A percentile compares a stretch with the other conserved stretches of the same genome.
These are phyloP conservation scores for Phaeosphaeria sp. DNA, from an alignment of 2,329 filamentous ascomycete genomes.

Conservation along the genomic window DNA sequence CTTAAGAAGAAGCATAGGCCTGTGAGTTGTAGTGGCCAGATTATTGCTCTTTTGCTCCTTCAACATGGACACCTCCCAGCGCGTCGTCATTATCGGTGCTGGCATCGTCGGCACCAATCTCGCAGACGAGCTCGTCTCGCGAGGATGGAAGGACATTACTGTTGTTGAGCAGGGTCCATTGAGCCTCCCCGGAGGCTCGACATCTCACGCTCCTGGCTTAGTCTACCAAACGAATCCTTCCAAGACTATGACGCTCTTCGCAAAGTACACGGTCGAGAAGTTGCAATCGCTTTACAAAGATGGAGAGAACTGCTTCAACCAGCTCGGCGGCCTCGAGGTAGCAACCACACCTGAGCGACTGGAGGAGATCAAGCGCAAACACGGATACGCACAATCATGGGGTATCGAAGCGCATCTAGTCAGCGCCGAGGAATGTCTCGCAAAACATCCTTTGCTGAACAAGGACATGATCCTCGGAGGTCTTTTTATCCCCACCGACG, in stretches of 20 bases:
- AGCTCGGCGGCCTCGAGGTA: conserved; percentile 68
- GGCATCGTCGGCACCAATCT: conserved; percentile 70
- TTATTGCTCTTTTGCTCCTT: background rate
- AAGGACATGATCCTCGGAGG: conserved; percentile 63
- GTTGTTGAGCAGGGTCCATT: conserved; percentile 70
- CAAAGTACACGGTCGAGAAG: conserved; percentile 68
- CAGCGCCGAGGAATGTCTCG: conserved; percentile 59
- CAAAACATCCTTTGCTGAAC: conserved; percentile 63
- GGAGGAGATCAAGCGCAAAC: conserved; percentile 68
- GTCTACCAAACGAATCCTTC: conserved; percentile 69
- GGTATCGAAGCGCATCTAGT: conserved; percentile 64
- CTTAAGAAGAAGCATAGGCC: conserved; percentile 12
- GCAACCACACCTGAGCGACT: conserved; percentile 66
- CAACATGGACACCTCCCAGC: conserved; percentile 41
- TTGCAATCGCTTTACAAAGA: conserved; percentile 58
- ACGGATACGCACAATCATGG: conserved; percentile 67
- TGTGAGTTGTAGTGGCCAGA: conserved; percentile 1
- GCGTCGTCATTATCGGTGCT: conserved; percentile 59
- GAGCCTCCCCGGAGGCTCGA: conserved; percentile 69
- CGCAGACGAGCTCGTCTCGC: conserved; percentile 67
- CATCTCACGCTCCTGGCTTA: conserved; percentile 69
- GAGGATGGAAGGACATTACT: conserved; percentile 69
- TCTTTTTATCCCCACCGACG: conserved; percentile 67
- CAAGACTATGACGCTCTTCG: conserved; percentile 65
- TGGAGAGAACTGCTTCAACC: conserved; percentile 63